Percentiles rank a stretch among this genome's conserved stretches.
Conservation (phyloP, 108 stramenopile species). For the Schizochytrium sp. region DNA sequence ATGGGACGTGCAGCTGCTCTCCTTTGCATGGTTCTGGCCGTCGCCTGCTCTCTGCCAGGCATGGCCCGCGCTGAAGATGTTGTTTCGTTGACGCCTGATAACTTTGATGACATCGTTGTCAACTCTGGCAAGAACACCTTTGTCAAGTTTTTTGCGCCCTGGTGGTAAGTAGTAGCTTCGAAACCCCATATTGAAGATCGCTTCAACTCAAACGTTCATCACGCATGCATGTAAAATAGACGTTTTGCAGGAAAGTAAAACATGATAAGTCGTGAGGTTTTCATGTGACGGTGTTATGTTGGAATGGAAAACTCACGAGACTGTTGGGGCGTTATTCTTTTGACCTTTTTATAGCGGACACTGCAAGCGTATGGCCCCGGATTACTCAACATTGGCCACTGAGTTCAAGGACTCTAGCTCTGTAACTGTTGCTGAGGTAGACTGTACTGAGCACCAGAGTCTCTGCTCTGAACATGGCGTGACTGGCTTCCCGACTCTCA, state of each 20-base stretch:
- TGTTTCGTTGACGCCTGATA: slow-evolving; percentile 41
- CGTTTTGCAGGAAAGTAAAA: no score
- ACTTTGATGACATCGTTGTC: slow-evolving; percentile 62
- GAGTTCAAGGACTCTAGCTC: slow-evolving; percentile 52
- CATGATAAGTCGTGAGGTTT: no score
- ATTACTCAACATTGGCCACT: slow-evolving; percentile 50
- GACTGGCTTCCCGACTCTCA: slow-evolving; percentile 72
- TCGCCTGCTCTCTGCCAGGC: background rate
- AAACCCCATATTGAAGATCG: background rate
- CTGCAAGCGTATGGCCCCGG: slow-evolving; percentile 71
- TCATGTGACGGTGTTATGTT: no score
- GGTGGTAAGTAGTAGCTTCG: slow-evolving; percentile 51
- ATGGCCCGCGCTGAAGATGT: background rate
- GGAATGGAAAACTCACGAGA: background rate
- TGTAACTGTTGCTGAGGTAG: slow-evolving; percentile 70
- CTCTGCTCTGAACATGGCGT: slow-evolving; percentile 66
- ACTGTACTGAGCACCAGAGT: slow-evolving; percentile 64
- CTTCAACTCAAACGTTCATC: background rate
- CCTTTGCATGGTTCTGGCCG: background rate
- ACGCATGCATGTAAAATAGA: background rate
- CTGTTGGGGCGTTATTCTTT: background rate
- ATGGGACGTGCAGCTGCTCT: background rate
- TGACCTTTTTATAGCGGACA: slow-evolving; percentile 48
- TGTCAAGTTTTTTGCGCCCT: slow-evolving; percentile 65
- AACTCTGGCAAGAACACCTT: slow-evolving; percentile 55